Evolutionary conservation across 306 rosid genomes (phyloP), one percentile per base, ranked within the genome.

Genomic region (Glycine latifolia): DNA sequence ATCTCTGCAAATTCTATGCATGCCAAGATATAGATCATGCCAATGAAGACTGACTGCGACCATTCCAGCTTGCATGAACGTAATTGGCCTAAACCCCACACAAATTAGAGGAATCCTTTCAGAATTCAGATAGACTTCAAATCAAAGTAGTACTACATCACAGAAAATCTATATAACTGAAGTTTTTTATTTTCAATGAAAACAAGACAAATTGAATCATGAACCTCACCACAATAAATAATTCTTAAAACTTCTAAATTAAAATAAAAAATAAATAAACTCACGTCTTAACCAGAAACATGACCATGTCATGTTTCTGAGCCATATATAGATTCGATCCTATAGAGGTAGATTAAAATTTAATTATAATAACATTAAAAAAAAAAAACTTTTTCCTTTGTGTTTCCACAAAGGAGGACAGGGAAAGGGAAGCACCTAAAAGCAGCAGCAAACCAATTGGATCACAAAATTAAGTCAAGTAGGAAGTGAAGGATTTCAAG

Each of bases 21-120:
- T 61, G 80, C 67, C 76, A 67, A 66, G 47, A 79, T 63, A 71
- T 71, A 65, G 54, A 83, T 71, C 44, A 62, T 20, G 71, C n/a
- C 26, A 83, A 70, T 13, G 6, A 79, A 83, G 31, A 49, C 63
- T 71, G 53, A 50, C 17, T 60, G 80, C 48, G 82, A 63, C 73
- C 82, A 55, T 56, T 56, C 78, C 53, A 54, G 44, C 16, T 4
- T 16, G 76, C 52, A 35, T 4, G 44, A 75, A 75, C 6, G 60
- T 10, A 81, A 81, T 54, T 46, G 69, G 54, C 63, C 63, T 7
- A 75, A 68, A 46, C 46, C 79, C 48, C 20, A 17, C 20, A 17
- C 43, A 70, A 50, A 63, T 12, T 63, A 37, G 10, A 37, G 48
- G n/a, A 71, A 71, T 20, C 4, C 58, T 35, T 46, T 16, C 16